Evolutionary conservation across 2,329 filamentous ascomycete genomes (phyloP).

Genomic region (Tolypocladium ovalisporum): DNA sequence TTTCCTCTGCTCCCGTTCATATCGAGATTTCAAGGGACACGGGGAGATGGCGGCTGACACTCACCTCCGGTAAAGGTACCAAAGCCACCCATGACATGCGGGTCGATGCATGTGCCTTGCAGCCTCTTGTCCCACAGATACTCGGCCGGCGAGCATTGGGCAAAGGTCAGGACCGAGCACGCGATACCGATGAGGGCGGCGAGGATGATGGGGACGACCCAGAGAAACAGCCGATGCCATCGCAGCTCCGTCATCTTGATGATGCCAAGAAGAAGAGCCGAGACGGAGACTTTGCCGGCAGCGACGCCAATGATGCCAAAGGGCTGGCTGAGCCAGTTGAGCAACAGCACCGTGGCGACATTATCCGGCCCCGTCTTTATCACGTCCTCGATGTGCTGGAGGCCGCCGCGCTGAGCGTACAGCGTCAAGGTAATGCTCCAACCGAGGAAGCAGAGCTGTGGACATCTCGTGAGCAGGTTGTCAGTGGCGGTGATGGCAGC

Average conservation of each 20-base stretch:
- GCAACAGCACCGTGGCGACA: slow-evolving; percentile 8
- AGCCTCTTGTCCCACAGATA: slow-evolving; percentile 10
- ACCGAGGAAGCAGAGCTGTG: slow-evolving; percentile 8
- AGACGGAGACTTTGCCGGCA: slow-evolving; percentile 10
- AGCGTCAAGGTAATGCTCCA: slow-evolving; percentile 9
- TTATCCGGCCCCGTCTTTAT: slow-evolving; percentile 8
- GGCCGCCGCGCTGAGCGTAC: slow-evolving; percentile 8
- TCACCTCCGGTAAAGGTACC: slow-evolving; percentile 10
- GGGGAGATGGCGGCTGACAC: background rate
- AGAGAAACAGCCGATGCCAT: slow-evolving; percentile 10
- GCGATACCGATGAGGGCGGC: slow-evolving; percentile 8
- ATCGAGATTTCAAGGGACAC: background rate
- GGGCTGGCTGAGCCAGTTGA: slow-evolving; percentile 10
- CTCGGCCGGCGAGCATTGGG: slow-evolving; percentile 9
- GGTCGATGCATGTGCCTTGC: slow-evolving; percentile 7
- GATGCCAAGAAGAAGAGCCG: slow-evolving; percentile 10
- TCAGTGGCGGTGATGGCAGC: background rate
- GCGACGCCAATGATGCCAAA: slow-evolving; percentile 11
- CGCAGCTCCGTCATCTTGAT: slow-evolving; percentile 8
- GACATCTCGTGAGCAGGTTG: background rate
- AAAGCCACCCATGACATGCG: slow-evolving; percentile 8
- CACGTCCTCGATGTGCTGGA: slow-evolving; percentile 7
- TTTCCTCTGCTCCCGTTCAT: background rate
- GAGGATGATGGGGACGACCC: slow-evolving; percentile 9
- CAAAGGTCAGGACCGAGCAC: slow-evolving; percentile 9